phyloP scores from a whole-genome alignment of 768 basidiomycete species.

The Tubosaeta sp. region DNA sequence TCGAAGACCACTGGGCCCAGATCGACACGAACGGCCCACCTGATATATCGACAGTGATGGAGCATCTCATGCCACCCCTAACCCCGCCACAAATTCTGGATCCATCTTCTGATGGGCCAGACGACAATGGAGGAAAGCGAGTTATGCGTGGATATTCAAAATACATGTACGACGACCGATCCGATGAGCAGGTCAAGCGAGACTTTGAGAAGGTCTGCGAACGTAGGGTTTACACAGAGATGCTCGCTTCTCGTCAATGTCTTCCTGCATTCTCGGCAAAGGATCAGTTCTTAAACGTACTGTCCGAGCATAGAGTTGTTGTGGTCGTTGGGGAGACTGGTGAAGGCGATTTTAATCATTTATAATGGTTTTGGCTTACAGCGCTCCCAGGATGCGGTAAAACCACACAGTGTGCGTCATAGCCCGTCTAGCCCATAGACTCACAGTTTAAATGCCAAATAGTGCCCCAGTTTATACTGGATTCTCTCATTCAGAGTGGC shows the following conservation, averaged over 20 bases:
- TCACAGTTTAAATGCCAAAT: conserved; percentile 1
- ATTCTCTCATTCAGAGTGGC: conserved; percentile 63
- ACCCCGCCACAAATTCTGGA: conserved; percentile 16
- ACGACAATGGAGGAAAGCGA: not conserved
- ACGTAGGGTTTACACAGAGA: conserved; percentile 47
- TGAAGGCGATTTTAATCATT: conserved; percentile 24
- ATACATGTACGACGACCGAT: conserved; percentile 37
- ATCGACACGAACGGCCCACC: conserved; percentile 73
- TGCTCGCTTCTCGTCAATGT: conserved; percentile 52
- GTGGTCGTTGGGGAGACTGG: conserved; percentile 91
- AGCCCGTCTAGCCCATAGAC: not conserved
- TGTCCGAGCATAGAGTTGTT: conserved; percentile 62
- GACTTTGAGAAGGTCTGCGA: conserved; percentile 48
- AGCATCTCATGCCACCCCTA: conserved; percentile 21
- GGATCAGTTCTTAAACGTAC: conserved; percentile 54
- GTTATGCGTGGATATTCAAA: conserved; percentile 2
- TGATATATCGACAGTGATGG: conserved; percentile 63
- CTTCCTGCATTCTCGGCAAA: conserved; percentile 76
- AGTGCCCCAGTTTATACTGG: conserved; percentile 90
- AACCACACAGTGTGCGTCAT: conserved; percentile 69
- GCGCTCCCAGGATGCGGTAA: conserved; percentile 70
- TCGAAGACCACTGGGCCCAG: conserved; percentile 67
- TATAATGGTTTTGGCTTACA: conserved; percentile 1
- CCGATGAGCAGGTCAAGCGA: conserved; percentile 44
- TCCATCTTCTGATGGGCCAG: not conserved